A percentile compares a stretch with the other conserved stretches of the same genome.
These are phyloP conservation scores for Ophiocordyceps camponoti-floridani DNA, from an alignment of 2,329 filamentous ascomycete species.

Conservation along the genomic window DNA sequence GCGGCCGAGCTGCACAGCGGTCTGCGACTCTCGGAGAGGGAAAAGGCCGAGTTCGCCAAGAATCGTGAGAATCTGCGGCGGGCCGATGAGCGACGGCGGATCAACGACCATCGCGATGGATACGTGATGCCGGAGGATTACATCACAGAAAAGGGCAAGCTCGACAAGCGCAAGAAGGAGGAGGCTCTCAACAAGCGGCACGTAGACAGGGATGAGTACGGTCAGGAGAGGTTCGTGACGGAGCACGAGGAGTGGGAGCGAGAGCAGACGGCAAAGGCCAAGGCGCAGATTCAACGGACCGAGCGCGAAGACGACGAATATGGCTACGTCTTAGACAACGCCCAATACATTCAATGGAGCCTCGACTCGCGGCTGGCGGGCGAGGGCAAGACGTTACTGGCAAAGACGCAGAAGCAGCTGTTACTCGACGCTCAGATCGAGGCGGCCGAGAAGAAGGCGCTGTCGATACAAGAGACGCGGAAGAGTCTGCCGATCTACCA, in stretches of 20 bases:
- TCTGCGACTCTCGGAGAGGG: conserved; percentile 53
- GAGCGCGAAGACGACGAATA: conserved; percentile 73
- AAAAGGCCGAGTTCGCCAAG: conserved; percentile 75
- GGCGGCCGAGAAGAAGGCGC: conserved; percentile 72
- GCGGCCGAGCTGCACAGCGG: conserved; percentile 64
- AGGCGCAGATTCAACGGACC: conserved; percentile 60
- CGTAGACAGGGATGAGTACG: conserved; percentile 71
- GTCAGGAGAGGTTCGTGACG: conserved; percentile 75
- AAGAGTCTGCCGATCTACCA: conserved; percentile 82
- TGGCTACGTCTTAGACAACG: conserved; percentile 82
- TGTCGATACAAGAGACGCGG: conserved; percentile 78
- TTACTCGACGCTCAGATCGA: conserved; percentile 67
- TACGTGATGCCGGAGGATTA: conserved; percentile 92
- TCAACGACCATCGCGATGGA: conserved; percentile 83
- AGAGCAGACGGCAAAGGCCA: conserved; percentile 76
- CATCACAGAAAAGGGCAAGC: conserved; percentile 81
- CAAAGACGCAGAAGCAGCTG: conserved; percentile 52
- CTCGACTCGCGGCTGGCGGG: conserved; percentile 56
- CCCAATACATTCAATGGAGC: conserved; percentile 73
- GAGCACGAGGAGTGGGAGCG: conserved; percentile 94
- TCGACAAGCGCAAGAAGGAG: conserved; percentile 73
- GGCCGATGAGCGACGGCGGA: conserved; percentile 67
- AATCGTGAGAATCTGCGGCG: conserved; percentile 70
- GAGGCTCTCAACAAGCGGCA: conserved; percentile 83
- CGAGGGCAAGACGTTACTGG: conserved; percentile 42